Conservation (phyloP, 1,284 basidiomycete genomes). For the Sphaerobolus stellatus region DNA sequence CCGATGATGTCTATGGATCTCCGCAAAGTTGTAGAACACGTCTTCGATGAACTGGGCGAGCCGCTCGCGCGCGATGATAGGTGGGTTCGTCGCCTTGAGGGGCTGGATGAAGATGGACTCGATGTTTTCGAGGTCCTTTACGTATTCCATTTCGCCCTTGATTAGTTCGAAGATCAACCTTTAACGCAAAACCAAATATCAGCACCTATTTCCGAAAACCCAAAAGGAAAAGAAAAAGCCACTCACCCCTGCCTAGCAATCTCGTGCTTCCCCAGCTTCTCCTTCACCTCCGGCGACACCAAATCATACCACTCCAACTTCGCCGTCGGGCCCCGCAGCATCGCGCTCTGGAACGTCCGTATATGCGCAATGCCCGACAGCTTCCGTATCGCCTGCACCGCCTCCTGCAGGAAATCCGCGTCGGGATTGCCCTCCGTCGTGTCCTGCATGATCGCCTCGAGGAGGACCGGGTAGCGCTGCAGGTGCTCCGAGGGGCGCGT, state of each 20-base stretch:
- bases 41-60: constrained; percentile 81
- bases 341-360: constrained; percentile 83
- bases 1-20: constrained; percentile 74
- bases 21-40: constrained; percentile 90
- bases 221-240: background rate
- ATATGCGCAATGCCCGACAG: constrained; percentile 76
- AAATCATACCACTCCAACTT: constrained; percentile 89
- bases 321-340: constrained; percentile 70
- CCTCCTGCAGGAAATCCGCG: constrained; percentile 72
- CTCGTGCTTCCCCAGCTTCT: constrained; percentile 71
- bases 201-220: constrained; percentile 2
- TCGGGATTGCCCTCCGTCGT: constrained; percentile 80
- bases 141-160: constrained; percentile 93
- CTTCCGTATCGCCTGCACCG: constrained; percentile 74
- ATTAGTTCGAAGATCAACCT: constrained; percentile 95
- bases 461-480: constrained; percentile 84
- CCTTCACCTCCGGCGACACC: constrained; percentile 66
- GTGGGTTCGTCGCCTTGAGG: constrained; percentile 69
- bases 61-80: constrained; percentile 72
- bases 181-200: constrained; percentile 8
- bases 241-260: constrained; percentile 85
- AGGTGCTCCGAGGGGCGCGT: constrained; percentile 86
- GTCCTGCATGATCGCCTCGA: constrained; percentile 83
- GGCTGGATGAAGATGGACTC: constrained; percentile 81
- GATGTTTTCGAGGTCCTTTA: constrained; percentile 89